Evolutionary conservation across 2,329 filamentous ascomycete species (phyloP).

Genomic region (Phialophora chinensis): DNA sequence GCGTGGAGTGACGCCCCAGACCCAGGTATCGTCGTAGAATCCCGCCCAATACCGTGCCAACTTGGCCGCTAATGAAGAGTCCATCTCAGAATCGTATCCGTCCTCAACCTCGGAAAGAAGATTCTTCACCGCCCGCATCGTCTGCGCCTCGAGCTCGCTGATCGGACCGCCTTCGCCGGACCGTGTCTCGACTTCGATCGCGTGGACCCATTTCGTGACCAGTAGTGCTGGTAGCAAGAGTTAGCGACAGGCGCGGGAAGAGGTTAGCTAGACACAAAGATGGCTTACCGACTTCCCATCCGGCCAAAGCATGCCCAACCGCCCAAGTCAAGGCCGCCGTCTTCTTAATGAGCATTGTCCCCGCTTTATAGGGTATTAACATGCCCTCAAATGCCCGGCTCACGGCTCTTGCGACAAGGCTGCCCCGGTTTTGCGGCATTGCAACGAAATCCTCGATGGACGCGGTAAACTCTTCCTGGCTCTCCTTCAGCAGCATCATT

Average conservation of each 20-base stretch:
- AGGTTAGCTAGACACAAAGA: not conserved
- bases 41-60: slow-evolving; percentile 41
- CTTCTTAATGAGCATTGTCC: slow-evolving; percentile 43
- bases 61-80: slow-evolving; percentile 39
- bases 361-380: slow-evolving; percentile 41
- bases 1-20: slow-evolving; percentile 40
- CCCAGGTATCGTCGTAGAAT: slow-evolving; percentile 44
- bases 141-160: slow-evolving; percentile 39
- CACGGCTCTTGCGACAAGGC: slow-evolving; percentile 42
- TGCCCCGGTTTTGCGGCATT: slow-evolving; percentile 39
- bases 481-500: slow-evolving; percentile 42
- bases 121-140: slow-evolving; percentile 40
- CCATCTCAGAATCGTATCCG: slow-evolving; percentile 30
- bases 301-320: slow-evolving; percentile 45
- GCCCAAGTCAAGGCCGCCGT: slow-evolving; percentile 45
- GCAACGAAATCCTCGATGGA: slow-evolving; percentile 41
- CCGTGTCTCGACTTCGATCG: slow-evolving; percentile 38
- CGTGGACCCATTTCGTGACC: slow-evolving; percentile 46
- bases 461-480: slow-evolving; percentile 38
- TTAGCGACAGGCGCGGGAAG: slow-evolving; percentile 10
- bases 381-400: slow-evolving; percentile 43
- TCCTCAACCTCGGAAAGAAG: slow-evolving; percentile 41
- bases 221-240: slow-evolving; percentile 39
- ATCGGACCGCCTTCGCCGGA: slow-evolving; percentile 22
- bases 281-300: slow-evolving; percentile 44